A percentile compares a stretch with the other conserved stretches of the same genome.
These are phyloP conservation scores for Inosperma sp. DNA, from an alignment of 768 basidiomycete species.

Conservation along the genomic window DNA sequence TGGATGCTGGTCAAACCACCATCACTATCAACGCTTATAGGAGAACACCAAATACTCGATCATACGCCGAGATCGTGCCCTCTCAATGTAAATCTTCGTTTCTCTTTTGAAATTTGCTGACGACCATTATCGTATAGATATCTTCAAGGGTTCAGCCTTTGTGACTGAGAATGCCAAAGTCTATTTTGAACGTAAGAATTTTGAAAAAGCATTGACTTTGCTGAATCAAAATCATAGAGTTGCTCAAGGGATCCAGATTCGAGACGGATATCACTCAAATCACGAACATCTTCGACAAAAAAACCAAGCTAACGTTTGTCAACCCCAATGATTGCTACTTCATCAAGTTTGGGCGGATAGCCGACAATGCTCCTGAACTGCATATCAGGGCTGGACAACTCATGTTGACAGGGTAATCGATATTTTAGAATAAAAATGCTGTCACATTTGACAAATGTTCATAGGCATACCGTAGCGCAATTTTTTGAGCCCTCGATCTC, in stretches of 20 bases:
- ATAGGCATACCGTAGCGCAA: constrained; percentile 18
- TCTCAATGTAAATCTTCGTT: constrained; percentile 30
- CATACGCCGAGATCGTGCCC: constrained; percentile 44
- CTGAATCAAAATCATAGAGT: constrained; percentile 18
- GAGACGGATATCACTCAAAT: constrained; percentile 39
- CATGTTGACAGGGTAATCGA: constrained; percentile 34
- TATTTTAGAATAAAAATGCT: not conserved
- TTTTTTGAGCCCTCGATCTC: constrained; percentile 27
- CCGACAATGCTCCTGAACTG: constrained; percentile 12
- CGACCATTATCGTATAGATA: constrained; percentile 28
- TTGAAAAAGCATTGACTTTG: not conserved
- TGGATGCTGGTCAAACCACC: constrained; percentile 59
- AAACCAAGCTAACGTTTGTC: constrained; percentile 43
- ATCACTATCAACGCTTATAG: constrained; percentile 53
- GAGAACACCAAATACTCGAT: constrained; percentile 15
- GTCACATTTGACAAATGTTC: no score
- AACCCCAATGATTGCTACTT: constrained; percentile 37
- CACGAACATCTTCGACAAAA: constrained; percentile 40
- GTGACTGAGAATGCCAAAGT: constrained; percentile 35
- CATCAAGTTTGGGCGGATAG: constrained; percentile 34
- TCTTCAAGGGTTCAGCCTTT: constrained; percentile 41
- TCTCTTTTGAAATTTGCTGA: not conserved
- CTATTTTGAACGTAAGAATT: constrained; percentile 33
- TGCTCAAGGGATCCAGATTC: constrained; percentile 36
- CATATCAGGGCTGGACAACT: constrained; percentile 43